These are phyloP conservation scores for Clausena lansium DNA, from an alignment of 345 rosid species.

Conservation along the genomic window DNA sequence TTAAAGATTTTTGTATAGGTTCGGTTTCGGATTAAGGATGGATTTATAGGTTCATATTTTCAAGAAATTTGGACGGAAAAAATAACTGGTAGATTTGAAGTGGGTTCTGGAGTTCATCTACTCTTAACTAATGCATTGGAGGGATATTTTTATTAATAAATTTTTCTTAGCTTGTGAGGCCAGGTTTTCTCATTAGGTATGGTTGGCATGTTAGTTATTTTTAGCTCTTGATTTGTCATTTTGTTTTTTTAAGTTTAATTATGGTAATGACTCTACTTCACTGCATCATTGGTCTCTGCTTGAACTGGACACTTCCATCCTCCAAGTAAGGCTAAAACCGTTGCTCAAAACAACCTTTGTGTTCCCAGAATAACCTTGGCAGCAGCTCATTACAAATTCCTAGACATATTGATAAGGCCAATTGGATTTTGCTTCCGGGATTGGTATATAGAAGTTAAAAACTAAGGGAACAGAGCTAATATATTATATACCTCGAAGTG, in stretches of 20 bases:
- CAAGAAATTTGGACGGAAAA: slow-evolving; percentile 17
- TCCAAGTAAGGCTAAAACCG: no score
- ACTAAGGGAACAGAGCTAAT: not conserved
- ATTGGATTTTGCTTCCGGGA: not conserved
- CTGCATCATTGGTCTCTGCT: not conserved
- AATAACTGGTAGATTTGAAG: slow-evolving; percentile 26
- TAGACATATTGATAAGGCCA: not conserved
- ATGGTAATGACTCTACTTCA: not conserved
- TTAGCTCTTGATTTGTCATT: not conserved
- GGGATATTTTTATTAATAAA: slow-evolving; percentile 7
- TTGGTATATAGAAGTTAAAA: no score
- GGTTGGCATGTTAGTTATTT: slow-evolving; percentile 23
- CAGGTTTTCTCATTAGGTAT: slow-evolving; percentile 18
- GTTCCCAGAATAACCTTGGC: not conserved
- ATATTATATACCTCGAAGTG: slow-evolving; percentile 31
- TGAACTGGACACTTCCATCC: not conserved
- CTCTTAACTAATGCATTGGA: slow-evolving; percentile 25
- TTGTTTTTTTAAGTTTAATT: not conserved
- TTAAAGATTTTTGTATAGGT: not conserved
- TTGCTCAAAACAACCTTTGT: not conserved
- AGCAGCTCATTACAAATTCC: not conserved
- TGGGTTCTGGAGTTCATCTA: slow-evolving; percentile 46
- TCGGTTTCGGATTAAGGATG: not conserved
- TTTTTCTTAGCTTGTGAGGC: not conserved
- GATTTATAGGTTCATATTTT: slow-evolving; percentile 22